These are phyloP conservation scores for Scedosporium apiospermum DNA, from an alignment of 2,329 filamentous ascomycete species.

Conservation along the genomic window DNA sequence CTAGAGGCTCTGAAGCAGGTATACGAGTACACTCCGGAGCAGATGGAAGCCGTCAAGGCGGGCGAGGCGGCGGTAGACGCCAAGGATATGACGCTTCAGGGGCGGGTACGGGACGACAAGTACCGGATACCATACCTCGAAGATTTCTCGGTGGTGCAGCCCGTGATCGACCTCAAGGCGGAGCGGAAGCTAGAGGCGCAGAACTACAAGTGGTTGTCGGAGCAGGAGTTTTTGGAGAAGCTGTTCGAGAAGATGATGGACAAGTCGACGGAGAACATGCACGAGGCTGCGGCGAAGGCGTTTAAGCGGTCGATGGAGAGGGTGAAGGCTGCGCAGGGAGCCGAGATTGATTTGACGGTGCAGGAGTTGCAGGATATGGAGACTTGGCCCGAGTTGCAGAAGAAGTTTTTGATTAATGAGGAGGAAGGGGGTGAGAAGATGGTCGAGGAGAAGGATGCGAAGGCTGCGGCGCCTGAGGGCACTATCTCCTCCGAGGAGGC, in stretches of 20 bases:
- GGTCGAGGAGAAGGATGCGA: constrained; percentile 22
- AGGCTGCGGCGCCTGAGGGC: constrained; percentile 19
- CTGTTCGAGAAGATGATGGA: constrained; percentile 25
- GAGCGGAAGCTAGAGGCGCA: constrained; percentile 38
- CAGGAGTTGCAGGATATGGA: constrained; percentile 26
- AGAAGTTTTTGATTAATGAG: constrained; percentile 11
- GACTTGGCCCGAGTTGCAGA: constrained; percentile 21
- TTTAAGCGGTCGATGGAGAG: constrained; percentile 31
- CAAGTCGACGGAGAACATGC: constrained; percentile 43
- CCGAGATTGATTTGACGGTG: constrained; percentile 39
- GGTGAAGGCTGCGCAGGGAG: constrained; percentile 31
- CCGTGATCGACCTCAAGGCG: constrained; percentile 64
- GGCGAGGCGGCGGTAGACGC: constrained; percentile 69
- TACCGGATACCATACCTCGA: constrained; percentile 70
- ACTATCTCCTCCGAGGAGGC: constrained; percentile 12
- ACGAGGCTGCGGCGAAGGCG: constrained; percentile 29
- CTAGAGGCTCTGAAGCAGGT: constrained; percentile 49
- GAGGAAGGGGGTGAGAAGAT: constrained; percentile 12
- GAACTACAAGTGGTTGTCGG: constrained; percentile 47
- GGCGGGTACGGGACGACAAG: constrained; percentile 60
- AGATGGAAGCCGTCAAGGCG: constrained; percentile 72
- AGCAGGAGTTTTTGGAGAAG: constrained; percentile 42
- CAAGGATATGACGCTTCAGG: constrained; percentile 65
- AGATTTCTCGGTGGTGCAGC: constrained; percentile 69
- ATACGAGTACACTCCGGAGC: constrained; percentile 76